Evolutionary conservation across 192 early-diverging fungal species (phyloP).

Genomic region (Entomortierella chlamydospora): DNA sequence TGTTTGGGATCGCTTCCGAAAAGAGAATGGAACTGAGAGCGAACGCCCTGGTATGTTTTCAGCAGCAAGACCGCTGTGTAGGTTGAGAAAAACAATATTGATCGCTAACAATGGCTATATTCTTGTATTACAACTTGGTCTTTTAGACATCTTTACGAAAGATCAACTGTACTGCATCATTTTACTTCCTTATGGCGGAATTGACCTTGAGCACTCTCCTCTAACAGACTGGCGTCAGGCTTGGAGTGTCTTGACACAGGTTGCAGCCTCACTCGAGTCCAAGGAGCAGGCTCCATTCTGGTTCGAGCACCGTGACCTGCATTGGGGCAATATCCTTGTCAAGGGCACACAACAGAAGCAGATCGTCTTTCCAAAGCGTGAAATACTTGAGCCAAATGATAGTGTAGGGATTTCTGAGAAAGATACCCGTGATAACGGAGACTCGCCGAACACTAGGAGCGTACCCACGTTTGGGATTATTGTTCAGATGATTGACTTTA

Average conservation of each 20-base stretch:
- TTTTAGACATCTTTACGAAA: slow-evolving; percentile 67
- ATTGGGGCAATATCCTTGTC: slow-evolving; percentile 83
- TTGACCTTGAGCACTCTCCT: slow-evolving; percentile 72
- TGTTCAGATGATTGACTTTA: slow-evolving; percentile 82
- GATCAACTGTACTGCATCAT: slow-evolving; percentile 82
- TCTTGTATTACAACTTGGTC: neutral
- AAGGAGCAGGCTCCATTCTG: slow-evolving; percentile 58
- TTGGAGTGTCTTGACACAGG: slow-evolving; percentile 74
- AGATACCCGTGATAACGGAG: neutral
- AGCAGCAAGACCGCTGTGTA: neutral
- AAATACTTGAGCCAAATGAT: neutral
- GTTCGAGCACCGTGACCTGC: slow-evolving; percentile 79
- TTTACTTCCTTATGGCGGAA: slow-evolving; percentile 78
- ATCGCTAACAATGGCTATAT: no score
- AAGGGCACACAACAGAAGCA: slow-evolving; percentile 21
- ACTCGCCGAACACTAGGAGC: neutral
- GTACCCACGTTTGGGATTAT: slow-evolving; percentile 71
- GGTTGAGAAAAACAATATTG: neutral
- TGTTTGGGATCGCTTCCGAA: slow-evolving; percentile 78
- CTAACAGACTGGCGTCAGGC: slow-evolving; percentile 72
- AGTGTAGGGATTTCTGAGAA: neutral
- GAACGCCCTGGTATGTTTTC: slow-evolving; percentile 64
- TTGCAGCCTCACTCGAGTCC: slow-evolving; percentile 69
- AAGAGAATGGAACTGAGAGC: slow-evolving; percentile 76
- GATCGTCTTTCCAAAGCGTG: slow-evolving; percentile 11